Evolutionary conservation across 345 rosid species (phyloP).

Genomic region (Lepidium aucheri): DNA sequence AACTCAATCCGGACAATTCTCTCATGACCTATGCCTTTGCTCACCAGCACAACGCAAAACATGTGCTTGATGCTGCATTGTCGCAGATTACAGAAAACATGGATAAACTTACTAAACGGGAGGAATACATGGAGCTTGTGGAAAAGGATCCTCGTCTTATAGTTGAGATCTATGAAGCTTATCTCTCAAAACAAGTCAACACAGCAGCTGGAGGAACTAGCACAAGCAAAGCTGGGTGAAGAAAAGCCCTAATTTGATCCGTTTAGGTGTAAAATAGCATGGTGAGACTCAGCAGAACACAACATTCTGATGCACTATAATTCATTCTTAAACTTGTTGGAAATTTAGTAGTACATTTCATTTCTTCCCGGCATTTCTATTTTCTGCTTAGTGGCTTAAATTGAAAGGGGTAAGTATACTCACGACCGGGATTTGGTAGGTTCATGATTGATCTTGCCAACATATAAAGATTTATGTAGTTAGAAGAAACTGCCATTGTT

Average conservation of each 20-base stretch:
- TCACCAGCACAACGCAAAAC: conserved; percentile 73
- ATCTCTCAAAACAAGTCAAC: conserved; percentile 58
- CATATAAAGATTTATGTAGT: neutral
- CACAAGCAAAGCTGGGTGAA: conserved; percentile 9
- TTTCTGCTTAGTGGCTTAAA: neutral
- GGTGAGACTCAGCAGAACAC: neutral
- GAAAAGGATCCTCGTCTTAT: conserved; percentile 72
- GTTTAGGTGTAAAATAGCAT: neutral
- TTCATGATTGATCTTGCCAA: neutral
- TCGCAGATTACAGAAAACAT: conserved; percentile 62
- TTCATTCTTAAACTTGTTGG: neutral
- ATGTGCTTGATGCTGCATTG: conserved; percentile 55
- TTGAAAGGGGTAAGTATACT: neutral
- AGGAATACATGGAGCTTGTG: conserved; percentile 65
- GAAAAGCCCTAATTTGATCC: neutral
- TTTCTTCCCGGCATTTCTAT: neutral
- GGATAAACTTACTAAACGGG: conserved; percentile 62
- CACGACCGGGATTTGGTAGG: neutral
- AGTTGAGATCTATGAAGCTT: conserved; percentile 73
- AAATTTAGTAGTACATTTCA: neutral
- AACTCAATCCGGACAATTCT: conserved; percentile 67
- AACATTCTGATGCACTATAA: neutral
- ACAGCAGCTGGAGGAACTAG: conserved; percentile 40
- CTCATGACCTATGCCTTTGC: conserved; percentile 75
- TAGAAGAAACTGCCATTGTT: neutral